phyloP scores from a whole-genome alignment of 306 rosid species.

The Medicago ruthenica region DNA sequence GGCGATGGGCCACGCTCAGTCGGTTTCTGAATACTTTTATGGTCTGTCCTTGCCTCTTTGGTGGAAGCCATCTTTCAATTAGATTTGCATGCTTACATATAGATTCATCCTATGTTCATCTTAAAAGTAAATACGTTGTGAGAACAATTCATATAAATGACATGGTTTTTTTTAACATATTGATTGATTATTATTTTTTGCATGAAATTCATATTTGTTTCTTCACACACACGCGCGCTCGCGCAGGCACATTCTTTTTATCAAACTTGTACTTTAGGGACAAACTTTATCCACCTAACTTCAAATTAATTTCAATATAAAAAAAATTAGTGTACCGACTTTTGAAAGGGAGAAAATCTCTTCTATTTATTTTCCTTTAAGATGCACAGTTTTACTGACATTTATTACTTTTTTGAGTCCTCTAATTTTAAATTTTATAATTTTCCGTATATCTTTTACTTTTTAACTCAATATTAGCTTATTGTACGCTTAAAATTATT shows the following conservation, averaged over 20 bases:
- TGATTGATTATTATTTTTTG: background rate
- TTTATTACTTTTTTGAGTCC: background rate
- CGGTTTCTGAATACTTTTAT: constrained; percentile 6
- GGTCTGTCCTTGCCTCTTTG: constrained; percentile 9
- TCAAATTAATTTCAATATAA: background rate
- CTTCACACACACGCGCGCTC: background rate
- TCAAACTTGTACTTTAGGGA: background rate
- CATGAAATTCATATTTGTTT: background rate
- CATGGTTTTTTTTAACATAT: constrained; percentile 10
- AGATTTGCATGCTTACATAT: background rate
- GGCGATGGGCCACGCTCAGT: background rate
- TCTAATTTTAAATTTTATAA: background rate
- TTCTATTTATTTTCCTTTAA: background rate
- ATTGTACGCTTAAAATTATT: background rate
- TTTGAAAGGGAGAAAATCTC: background rate
- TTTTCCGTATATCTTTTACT: background rate
- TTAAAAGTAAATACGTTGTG: constrained; percentile 3
- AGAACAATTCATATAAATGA: constrained; percentile 5
- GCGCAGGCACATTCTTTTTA: background rate
- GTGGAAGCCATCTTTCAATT: constrained; percentile 19
- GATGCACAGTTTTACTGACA: background rate
- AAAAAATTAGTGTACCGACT: background rate
- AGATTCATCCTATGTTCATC: constrained; percentile 5
- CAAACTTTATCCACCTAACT: background rate
- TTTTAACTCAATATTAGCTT: background rate